A percentile compares a stretch with the other conserved stretches of the same genome.
Conservation (phyloP, 176 grass and related monocot species). For the Juncus inflexus region DNA sequence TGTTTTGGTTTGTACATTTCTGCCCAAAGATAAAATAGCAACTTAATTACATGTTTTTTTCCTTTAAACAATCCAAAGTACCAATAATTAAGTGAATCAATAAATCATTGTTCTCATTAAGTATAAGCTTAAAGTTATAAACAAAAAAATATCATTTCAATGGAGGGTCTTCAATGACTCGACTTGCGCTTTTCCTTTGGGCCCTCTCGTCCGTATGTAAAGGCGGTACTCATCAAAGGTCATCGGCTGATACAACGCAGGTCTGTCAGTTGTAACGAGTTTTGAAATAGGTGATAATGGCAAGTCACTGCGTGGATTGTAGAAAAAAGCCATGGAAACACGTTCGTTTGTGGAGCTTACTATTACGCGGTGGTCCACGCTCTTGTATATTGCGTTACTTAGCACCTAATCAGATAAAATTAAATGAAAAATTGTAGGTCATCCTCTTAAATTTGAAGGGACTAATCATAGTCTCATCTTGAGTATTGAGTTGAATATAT, state of each 20-base stretch:
- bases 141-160: neutral
- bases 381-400: conserved; percentile 74
- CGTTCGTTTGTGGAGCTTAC: conserved; percentile 49
- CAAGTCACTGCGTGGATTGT: conserved; percentile 72
- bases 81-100: too few relatives aligned
- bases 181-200: conserved; percentile 59
- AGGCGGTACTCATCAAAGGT: conserved; percentile 71
- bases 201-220: conserved; percentile 51
- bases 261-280: conserved; percentile 37
- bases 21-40: too few relatives aligned
- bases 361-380: conserved; percentile 71
- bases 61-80: too few relatives aligned
- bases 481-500: too few relatives aligned
- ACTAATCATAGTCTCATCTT: too few relatives aligned
- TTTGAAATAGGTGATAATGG: conserved; percentile 44
- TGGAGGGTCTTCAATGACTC: conserved; percentile 29
- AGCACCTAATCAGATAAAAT: conserved; percentile 39
- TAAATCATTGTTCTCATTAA: too few relatives aligned
- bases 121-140: too few relatives aligned
- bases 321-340: conserved; percentile 81
- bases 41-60: too few relatives aligned
- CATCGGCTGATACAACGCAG: conserved; percentile 62
- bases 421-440: too few relatives aligned
- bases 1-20: too few relatives aligned
- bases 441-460: too few relatives aligned